These are phyloP conservation scores for Raphidocelis subcapitata DNA, from an alignment of 139 green algal species.

Conservation along the genomic window DNA sequence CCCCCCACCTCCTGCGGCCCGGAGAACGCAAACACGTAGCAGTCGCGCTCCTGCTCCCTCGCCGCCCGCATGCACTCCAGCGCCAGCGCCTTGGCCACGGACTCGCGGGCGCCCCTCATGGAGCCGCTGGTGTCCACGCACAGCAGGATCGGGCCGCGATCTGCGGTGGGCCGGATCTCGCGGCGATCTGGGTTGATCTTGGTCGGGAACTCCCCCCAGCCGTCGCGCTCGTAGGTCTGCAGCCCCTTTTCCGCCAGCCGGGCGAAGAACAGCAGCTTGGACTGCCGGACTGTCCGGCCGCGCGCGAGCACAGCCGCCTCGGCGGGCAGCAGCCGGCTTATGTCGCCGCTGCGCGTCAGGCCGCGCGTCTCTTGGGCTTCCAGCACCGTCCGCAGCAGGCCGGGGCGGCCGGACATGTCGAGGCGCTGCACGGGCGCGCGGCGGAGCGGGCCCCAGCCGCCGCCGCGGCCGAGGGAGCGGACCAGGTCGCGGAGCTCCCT, in stretches of 20 bases:
- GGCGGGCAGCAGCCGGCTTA: slow-evolving; percentile 77
- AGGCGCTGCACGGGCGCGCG: slow-evolving; percentile 57
- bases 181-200: slow-evolving; percentile 62
- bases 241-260: slow-evolving; percentile 82
- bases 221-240: slow-evolving; percentile 83
- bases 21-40: slow-evolving; percentile 87
- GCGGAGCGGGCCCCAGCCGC: slow-evolving; percentile 82
- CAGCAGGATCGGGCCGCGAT: slow-evolving; percentile 85
- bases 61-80: slow-evolving; percentile 67
- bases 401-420: slow-evolving; percentile 59
- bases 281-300: slow-evolving; percentile 65
- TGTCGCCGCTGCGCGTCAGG: slow-evolving; percentile 82
- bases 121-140: slow-evolving; percentile 86
- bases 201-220: slow-evolving; percentile 83
- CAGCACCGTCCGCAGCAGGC: slow-evolving; percentile 79
- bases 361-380: slow-evolving; percentile 86
- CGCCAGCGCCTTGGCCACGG: slow-evolving; percentile 80
- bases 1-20: slow-evolving; percentile 62
- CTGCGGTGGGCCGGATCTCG: slow-evolving; percentile 65
- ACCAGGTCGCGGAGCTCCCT: slow-evolving; percentile 87
- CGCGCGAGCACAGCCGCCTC: slow-evolving; percentile 66
- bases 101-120: slow-evolving; percentile 65
- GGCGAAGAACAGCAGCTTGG: slow-evolving; percentile 87
- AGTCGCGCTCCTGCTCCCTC: slow-evolving; percentile 73
- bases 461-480: slow-evolving; percentile 73